Evolutionary conservation across 1,284 basidiomycete species (phyloP).

Genomic region (Vanrija humicola): DNA sequence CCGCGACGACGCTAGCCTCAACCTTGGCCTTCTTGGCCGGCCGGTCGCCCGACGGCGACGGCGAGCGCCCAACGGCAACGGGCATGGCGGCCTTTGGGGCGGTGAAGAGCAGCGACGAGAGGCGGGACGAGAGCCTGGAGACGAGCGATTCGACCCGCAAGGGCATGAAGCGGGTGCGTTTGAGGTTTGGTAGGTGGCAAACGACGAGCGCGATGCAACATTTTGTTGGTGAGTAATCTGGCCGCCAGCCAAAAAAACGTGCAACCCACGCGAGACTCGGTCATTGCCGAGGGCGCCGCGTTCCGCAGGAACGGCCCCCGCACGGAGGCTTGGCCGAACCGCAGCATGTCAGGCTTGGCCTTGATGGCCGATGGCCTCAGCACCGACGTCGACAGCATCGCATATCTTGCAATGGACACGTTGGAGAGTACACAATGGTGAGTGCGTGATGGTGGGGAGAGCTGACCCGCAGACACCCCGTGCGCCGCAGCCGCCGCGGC

Average conservation of each 20-base stretch:
- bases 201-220: not conserved
- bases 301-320: too few species aligned
- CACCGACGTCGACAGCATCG: too few species aligned
- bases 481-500: too few species aligned
- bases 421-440: too few species aligned
- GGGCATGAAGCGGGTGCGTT: not conserved
- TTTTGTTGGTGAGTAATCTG: not conserved
- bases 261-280: not conserved
- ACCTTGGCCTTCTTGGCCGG: slow-evolving; percentile 5
- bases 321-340: too few species aligned
- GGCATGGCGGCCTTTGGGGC: not conserved
- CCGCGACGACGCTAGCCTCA: not conserved
- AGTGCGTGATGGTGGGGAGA: too few species aligned
- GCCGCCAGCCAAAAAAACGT: not conserved
- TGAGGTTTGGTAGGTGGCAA: not conserved
- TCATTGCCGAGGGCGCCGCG: not conserved
- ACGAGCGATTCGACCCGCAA: not conserved
- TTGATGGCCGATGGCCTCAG: too few species aligned
- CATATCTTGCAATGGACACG: too few species aligned
- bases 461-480: too few species aligned
- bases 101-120: not conserved
- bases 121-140: not conserved
- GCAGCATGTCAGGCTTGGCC: too few species aligned
- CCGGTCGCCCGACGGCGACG: slow-evolving; percentile 7
- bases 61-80: not conserved